Percentiles rank a stretch among this genome's conserved stretches.
Conservation (phyloP, 2,329 filamentous ascomycete genomes). For the Stemphylium lycopersici region DNA sequence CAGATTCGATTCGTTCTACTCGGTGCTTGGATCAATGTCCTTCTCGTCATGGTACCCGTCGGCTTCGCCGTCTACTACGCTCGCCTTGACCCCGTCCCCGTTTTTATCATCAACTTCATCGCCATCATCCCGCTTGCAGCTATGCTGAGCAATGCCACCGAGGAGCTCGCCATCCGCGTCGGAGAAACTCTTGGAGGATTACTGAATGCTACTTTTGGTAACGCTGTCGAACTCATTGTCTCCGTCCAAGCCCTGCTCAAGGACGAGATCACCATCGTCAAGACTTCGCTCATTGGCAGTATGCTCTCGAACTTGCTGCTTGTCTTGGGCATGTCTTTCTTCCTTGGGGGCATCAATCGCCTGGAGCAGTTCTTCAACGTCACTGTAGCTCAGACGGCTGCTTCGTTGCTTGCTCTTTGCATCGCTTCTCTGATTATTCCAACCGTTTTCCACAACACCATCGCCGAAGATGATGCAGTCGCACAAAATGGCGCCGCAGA, state of each 20-base stretch:
- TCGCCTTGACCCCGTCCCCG: constrained; percentile 37
- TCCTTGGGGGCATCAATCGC: constrained; percentile 80
- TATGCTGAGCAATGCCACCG: constrained; percentile 85
- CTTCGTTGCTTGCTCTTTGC: constrained; percentile 78
- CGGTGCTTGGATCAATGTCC: constrained; percentile 84
- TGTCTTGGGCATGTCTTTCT: constrained; percentile 91
- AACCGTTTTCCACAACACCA: constrained; percentile 70
- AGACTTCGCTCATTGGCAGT: constrained; percentile 89
- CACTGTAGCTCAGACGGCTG: constrained; percentile 87
- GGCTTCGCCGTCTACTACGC: constrained; percentile 76
- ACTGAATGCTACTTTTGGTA: constrained; percentile 89
- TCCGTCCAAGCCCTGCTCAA: constrained; percentile 81
- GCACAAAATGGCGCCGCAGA: constrained; percentile 24
- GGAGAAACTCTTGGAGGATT: constrained; percentile 88
- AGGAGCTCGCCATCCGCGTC: constrained; percentile 78
- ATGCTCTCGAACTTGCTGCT: constrained; percentile 90
- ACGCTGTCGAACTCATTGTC: constrained; percentile 88
- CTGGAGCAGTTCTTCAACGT: constrained; percentile 89
- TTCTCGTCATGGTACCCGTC: constrained; percentile 77
- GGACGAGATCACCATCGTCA: constrained; percentile 79
- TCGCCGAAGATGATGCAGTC: constrained; percentile 31
- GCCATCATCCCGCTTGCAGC: constrained; percentile 90
- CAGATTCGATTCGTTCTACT: constrained; percentile 78
- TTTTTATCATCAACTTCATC: constrained; percentile 92
- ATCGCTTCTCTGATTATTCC: constrained; percentile 87